Evolutionary conservation across 371 early-diverging fungal genomes (phyloP), one percentile per base, ranked within the genome.

Genomic region (Blakeslea trispora): DNA sequence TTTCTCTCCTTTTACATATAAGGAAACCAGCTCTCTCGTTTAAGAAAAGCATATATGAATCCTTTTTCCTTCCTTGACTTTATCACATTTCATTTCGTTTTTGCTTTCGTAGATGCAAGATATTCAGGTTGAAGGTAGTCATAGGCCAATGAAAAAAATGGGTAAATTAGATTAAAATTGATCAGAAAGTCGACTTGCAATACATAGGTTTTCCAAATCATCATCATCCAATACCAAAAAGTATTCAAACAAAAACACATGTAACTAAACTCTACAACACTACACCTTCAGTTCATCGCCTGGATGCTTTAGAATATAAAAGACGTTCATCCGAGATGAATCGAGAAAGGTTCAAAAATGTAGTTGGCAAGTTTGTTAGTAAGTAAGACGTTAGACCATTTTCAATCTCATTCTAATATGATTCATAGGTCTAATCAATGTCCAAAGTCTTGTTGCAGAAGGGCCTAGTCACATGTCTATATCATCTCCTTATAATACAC

Each of bases 401-500:
- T n/a, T n/a, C n/a, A n/a, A n/a, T n/a, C n/a, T n/a, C 28, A 28
- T 28, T 28, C 7, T 28, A 5, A 5, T 3, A 28, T 28, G 28
- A 28, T 3, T 28, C 24, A 18, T 53, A 58, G 63, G 59, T 21
- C 14, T 63, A 15, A 44, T 63, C 59, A 37, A 1, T 14, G 49
- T 54, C 7, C 53, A 37, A 17, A 48, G 53, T 28, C 19, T 19
- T 24, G 34, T 23, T 19, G 32, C 48, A 40, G 22, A 17, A 10
- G 39, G 40, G 28, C n/a, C 11, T 39, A 45, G 11, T 50, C 58
- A 22, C 17, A 66, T 66, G 49, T 59, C 58, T 52, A 67, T 67
- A 15, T 63, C 63, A 4, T 57, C 59, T 17, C 68, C 68, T 42
- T 68, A 63, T 34, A 64, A 68, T 46, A 63, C 68, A 23, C 51